Evolutionary conservation across 2,329 filamentous ascomycete species (phyloP).

Genomic region (Colletotrichum liriopes): DNA sequence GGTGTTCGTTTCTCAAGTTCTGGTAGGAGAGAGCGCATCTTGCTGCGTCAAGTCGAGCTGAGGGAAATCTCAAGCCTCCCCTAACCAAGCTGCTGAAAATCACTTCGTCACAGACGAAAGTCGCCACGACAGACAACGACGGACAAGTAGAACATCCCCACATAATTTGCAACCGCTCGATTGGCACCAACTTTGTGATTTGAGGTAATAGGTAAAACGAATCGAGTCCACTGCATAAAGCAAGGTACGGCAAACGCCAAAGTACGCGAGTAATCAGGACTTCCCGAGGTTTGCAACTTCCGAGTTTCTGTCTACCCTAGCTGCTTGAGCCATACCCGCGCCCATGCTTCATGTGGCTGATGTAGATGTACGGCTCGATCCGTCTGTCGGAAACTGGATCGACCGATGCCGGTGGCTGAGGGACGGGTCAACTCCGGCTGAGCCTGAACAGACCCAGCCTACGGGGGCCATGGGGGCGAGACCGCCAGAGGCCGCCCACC

Average conservation of each 20-base stretch:
- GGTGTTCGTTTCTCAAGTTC: not conserved
- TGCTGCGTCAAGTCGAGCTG: not conserved
- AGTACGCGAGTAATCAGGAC: not conserved
- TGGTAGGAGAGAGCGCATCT: not conserved
- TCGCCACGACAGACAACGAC: not conserved
- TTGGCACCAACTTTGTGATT: not conserved
- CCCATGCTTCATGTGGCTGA: not conserved
- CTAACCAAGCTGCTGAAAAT: not conserved
- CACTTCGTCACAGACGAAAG: not conserved
- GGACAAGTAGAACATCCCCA: not conserved
- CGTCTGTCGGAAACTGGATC: not conserved
- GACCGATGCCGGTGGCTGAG: not conserved
- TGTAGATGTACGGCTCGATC: not conserved
- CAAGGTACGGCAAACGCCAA: not conserved
- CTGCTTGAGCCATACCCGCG: not conserved
- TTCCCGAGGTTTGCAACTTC: not conserved
- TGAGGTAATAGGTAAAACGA: not conserved
- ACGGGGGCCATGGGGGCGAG: not conserved
- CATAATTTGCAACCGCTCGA: not conserved
- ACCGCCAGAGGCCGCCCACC: constrained; percentile 8
- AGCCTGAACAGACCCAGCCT: not conserved
- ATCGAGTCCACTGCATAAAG: not conserved
- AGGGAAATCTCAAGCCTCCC: not conserved
- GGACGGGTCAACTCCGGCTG: not conserved
- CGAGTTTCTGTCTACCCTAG: not conserved